phyloP scores from a whole-genome alignment of 2,329 filamentous ascomycete species.

The Xylaria sp. region DNA sequence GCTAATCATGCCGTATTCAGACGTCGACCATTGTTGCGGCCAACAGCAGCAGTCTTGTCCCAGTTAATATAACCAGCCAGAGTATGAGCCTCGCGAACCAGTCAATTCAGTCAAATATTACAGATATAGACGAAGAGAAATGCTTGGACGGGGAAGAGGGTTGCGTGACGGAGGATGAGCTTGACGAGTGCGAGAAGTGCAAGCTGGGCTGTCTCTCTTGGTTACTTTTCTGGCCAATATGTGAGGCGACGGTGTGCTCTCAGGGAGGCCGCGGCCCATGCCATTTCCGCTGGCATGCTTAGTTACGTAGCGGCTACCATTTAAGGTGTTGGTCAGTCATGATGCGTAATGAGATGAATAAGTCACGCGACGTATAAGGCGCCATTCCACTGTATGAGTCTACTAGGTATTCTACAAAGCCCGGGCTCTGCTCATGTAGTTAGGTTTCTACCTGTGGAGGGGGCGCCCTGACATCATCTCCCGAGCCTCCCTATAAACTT shows the following conservation, averaged over 20 bases:
- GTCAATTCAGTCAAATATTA: not conserved
- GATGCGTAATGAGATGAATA: not conserved
- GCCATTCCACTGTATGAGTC: not conserved
- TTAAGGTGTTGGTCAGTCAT: not conserved
- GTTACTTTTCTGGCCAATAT: not conserved
- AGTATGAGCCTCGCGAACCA: constrained; percentile 10
- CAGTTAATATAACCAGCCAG: constrained; percentile 6
- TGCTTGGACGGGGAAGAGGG: not conserved
- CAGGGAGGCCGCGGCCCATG: not conserved
- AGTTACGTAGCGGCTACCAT: not conserved
- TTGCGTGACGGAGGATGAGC: not conserved
- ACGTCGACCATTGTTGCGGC: constrained; percentile 1
- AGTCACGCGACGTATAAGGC: not conserved
- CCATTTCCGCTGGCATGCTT: no score
- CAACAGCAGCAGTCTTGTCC: constrained; percentile 9
- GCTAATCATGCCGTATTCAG: constrained; percentile 11
- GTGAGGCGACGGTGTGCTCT: not conserved
- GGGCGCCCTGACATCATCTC: no score
- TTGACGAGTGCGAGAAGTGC: not conserved
- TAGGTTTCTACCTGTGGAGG: not conserved
- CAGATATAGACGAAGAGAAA: constrained; percentile 3
- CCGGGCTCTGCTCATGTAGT: not conserved
- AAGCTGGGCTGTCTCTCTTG: constrained; percentile 8
- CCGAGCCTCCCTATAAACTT: no score
- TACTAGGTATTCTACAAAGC: not conserved